phyloP scores from a whole-genome alignment of 1,139 yeast genomes.

The Eremothecium sinecaudum region DNA sequence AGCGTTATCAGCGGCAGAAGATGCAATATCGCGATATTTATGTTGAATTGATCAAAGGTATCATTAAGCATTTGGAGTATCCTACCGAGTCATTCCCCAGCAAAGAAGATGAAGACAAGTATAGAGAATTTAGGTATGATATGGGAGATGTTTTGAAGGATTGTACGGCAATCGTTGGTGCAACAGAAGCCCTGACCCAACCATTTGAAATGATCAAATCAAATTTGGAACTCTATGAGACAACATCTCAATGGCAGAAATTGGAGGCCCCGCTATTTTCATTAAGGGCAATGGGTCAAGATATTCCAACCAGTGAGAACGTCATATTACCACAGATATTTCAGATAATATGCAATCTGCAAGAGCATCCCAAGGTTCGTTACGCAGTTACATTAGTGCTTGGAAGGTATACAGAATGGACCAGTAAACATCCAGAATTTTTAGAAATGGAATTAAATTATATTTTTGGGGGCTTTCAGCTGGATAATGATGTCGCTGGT shows the following conservation, averaged over 20 bases:
- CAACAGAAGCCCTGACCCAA: slow-evolving; percentile 49
- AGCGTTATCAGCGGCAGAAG: slow-evolving; percentile 54
- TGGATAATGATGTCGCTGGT: slow-evolving; percentile 34
- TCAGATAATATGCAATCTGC: slow-evolving; percentile 50
- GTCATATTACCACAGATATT: slow-evolving; percentile 61
- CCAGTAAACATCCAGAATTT: slow-evolving; percentile 71
- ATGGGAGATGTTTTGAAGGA: slow-evolving; percentile 96
- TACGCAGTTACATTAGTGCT: slow-evolving; percentile 88
- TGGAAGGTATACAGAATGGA: slow-evolving; percentile 95
- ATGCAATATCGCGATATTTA: slow-evolving; percentile 50
- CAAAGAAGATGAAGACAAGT: slow-evolving; percentile 79
- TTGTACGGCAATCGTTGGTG: slow-evolving; percentile 84
- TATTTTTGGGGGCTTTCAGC: slow-evolving; percentile 67
- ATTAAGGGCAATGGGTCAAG: slow-evolving; percentile 91
- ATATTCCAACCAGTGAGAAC: slow-evolving; percentile 61
- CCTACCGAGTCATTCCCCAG: slow-evolving; percentile 42
- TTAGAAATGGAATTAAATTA: slow-evolving; percentile 78
- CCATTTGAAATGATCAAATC: slow-evolving; percentile 30
- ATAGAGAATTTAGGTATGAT: slow-evolving; percentile 86
- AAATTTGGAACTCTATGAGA: slow-evolving; percentile 15
- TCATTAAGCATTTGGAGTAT: slow-evolving; percentile 65
- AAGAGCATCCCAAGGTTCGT: slow-evolving; percentile 78
- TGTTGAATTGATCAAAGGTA: slow-evolving; percentile 52
- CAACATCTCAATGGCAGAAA: slow-evolving; percentile 54
- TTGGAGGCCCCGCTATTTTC: slow-evolving; percentile 87